A percentile compares a stretch with the other conserved stretches of the same genome.
Evolutionary conservation across 1,284 basidiomycete species (phyloP).

Genomic region (Ustilago hordei): DNA sequence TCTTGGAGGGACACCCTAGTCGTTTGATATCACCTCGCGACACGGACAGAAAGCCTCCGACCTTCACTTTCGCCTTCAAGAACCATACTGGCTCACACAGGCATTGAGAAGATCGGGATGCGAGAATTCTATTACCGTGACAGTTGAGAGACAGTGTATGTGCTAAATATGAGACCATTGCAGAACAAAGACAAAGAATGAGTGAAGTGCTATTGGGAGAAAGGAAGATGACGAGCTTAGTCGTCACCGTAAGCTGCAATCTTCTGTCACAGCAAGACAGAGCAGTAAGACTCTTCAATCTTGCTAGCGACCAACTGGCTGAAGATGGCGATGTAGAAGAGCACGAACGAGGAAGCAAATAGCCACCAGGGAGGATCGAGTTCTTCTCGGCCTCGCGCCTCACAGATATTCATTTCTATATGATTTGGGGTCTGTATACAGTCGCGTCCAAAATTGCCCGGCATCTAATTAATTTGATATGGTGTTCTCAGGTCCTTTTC

Average conservation of each 20-base stretch:
- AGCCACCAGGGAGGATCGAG: slow-evolving; percentile 23
- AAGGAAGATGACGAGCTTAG: slow-evolving; percentile 2
- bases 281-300: slow-evolving; percentile 33
- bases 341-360: slow-evolving; percentile 31
- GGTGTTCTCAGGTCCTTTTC: too few species aligned
- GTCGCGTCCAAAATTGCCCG: too few species aligned
- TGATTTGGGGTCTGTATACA: too few species aligned
- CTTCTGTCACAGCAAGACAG: slow-evolving; percentile 24
- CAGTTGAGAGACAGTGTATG: slow-evolving; percentile 16
- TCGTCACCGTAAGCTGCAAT: slow-evolving; percentile 24
- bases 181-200: not conserved
- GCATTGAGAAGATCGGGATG: not conserved
- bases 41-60: not conserved
- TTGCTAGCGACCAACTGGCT: slow-evolving; percentile 35
- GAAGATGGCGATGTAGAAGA: slow-evolving; percentile 37
- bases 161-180: slow-evolving; percentile 1
- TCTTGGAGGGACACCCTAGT: slow-evolving; percentile 54
- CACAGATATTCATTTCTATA: too few species aligned
- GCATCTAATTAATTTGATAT: too few species aligned
- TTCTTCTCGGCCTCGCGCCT: slow-evolving; percentile 14
- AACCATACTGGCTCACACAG: not conserved
- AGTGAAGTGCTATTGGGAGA: not conserved
- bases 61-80: not conserved
- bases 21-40: slow-evolving; percentile 17
- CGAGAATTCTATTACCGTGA: slow-evolving; percentile 10